These are phyloP conservation scores for Crinitomyces ghanaensis DNA, from an alignment of 805 yeast genomes.

Conservation along the genomic window DNA sequence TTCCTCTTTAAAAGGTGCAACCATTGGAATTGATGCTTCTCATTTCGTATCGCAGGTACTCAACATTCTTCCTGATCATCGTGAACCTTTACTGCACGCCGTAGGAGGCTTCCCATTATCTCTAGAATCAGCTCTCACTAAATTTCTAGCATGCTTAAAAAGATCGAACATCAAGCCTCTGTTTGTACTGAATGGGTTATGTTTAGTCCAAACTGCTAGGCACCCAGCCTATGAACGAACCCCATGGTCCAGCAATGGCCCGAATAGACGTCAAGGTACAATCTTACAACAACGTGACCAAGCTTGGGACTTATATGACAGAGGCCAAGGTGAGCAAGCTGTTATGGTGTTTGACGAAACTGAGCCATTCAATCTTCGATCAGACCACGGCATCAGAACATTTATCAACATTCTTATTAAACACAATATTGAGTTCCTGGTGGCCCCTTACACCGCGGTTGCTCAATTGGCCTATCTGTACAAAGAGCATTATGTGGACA, in stretches of 20 bases:
- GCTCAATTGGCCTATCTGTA: constrained; percentile 67
- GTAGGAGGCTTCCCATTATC: constrained; percentile 73
- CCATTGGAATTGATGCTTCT: constrained; percentile 74
- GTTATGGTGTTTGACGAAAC: constrained; percentile 20
- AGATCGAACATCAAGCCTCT: constrained; percentile 62
- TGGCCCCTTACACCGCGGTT: constrained; percentile 76
- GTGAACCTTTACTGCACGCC: constrained; percentile 62
- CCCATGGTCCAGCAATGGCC: constrained; percentile 12
- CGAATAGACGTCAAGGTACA: constrained; percentile 5
- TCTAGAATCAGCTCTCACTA: constrained; percentile 41
- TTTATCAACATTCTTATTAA: constrained; percentile 47
- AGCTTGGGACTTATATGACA: constrained; percentile 32
- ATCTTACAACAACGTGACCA: constrained; percentile 27
- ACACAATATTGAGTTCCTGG: constrained; percentile 48
- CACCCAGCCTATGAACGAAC: constrained; percentile 14
- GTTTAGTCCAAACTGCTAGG: constrained; percentile 27
- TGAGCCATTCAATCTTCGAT: constrained; percentile 9
- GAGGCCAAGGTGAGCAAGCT: constrained; percentile 25
- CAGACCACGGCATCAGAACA: constrained; percentile 26
- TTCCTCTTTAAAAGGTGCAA: constrained; percentile 51
- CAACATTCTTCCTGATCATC: constrained; percentile 28
- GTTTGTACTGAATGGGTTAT: constrained; percentile 65
- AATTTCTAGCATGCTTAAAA: constrained; percentile 51
- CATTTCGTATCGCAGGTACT: constrained; percentile 60
- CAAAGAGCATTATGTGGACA: constrained; percentile 47